Conservation (phyloP, 1,139 yeast species). For the Meyerozyma athensensis region DNA sequence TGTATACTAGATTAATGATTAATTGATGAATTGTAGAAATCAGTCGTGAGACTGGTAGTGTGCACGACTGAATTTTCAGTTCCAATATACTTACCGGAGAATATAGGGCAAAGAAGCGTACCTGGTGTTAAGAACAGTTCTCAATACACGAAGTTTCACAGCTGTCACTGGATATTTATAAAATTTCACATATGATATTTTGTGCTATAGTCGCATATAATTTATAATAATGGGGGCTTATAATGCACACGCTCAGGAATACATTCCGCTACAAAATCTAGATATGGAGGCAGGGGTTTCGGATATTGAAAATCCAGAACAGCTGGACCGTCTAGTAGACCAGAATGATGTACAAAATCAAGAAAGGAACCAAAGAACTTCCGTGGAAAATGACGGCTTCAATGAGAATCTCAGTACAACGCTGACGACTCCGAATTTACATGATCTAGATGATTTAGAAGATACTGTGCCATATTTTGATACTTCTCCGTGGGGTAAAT, state of each 20-base stretch:
- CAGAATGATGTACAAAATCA: too few relatives aligned
- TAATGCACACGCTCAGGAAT: background rate
- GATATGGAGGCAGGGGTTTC: constrained; percentile 1
- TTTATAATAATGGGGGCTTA: background rate
- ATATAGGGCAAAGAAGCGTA: too few relatives aligned
- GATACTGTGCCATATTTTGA: constrained; percentile 1
- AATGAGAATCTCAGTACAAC: too few relatives aligned
- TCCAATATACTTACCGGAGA: too few relatives aligned
- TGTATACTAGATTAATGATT: constrained; percentile 7
- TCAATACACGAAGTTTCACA: background rate
- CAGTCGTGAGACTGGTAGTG: background rate
- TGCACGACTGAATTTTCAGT: too few relatives aligned
- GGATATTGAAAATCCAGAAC: background rate
- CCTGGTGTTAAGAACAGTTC: too few relatives aligned
- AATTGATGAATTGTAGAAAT: background rate
- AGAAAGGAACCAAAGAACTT: too few relatives aligned
- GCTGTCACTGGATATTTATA: background rate
- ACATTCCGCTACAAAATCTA: background rate
- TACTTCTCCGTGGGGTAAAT: background rate
- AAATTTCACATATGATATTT: background rate
- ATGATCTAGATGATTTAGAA: background rate
- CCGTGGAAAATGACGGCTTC: too few relatives aligned
- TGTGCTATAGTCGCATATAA: background rate
- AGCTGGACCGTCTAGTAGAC: background rate
- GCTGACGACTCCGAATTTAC: too few relatives aligned